phyloP scores from a whole-genome alignment of 2,329 filamentous ascomycete species.

The Sclerotinia sclerotiorum region DNA sequence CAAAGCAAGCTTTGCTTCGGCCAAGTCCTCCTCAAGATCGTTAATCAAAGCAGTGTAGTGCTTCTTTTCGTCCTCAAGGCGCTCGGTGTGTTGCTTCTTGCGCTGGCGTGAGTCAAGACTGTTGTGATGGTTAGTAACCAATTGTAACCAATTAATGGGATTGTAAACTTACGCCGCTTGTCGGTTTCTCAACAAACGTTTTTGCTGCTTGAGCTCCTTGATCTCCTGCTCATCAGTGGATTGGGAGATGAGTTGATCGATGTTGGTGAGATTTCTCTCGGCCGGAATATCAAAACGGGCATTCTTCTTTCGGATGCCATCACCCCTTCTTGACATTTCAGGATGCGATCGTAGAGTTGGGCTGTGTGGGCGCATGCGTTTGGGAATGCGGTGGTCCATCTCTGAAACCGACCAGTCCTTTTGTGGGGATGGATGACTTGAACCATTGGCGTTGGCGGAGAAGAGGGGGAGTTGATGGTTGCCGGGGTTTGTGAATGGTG shows the following conservation, averaged over 20 bases:
- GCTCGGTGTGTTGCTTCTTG: slow-evolving; percentile 97
- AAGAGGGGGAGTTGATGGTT: slow-evolving; percentile 56
- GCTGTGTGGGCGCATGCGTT: slow-evolving; percentile 66
- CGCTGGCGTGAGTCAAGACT: slow-evolving; percentile 94
- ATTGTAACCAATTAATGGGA: slow-evolving; percentile 29
- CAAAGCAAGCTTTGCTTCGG: slow-evolving; percentile 65
- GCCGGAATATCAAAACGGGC: slow-evolving; percentile 95
- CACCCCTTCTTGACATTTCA: slow-evolving; percentile 54
- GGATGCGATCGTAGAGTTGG: slow-evolving; percentile 70
- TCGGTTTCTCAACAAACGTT: slow-evolving; percentile 88
- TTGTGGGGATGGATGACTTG: slow-evolving; percentile 57
- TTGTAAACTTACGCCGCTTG: slow-evolving; percentile 79
- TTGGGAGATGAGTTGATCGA: slow-evolving; percentile 86
- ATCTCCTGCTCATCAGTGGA: slow-evolving; percentile 89
- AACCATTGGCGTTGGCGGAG: slow-evolving; percentile 49
- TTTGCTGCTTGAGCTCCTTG: slow-evolving; percentile 98
- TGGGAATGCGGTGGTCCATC: slow-evolving; percentile 52
- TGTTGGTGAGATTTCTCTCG: slow-evolving; percentile 90
- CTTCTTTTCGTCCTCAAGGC: slow-evolving; percentile 96
- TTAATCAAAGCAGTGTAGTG: slow-evolving; percentile 74
- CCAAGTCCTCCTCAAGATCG: slow-evolving; percentile 76
- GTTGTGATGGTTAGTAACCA: slow-evolving; percentile 32
- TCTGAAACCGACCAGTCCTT: slow-evolving; percentile 57
- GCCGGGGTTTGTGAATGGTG: slow-evolving; percentile 55
- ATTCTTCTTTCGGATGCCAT: slow-evolving; percentile 94